These are phyloP conservation scores for Oryza brachyantha DNA, from an alignment of 176 grass and related monocot genomes.

Conservation along the genomic window DNA sequence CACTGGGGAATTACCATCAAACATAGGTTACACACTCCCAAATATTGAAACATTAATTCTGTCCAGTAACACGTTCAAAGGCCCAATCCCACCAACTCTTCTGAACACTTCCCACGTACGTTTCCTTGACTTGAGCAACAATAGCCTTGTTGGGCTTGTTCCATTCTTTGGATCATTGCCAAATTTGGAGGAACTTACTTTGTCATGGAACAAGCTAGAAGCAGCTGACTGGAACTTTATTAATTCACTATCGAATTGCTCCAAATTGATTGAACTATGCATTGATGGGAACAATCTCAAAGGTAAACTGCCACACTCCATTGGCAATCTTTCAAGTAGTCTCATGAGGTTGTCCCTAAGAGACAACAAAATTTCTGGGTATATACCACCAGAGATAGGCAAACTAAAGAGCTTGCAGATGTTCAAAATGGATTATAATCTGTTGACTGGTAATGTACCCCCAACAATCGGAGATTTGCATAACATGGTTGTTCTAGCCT, in stretches of 20 bases:
- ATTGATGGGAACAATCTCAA: slow-evolving; percentile 22
- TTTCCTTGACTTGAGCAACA: background rate
- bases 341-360: slow-evolving; percentile 14
- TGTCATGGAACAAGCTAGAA: slow-evolving; percentile 25
- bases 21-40: background rate
- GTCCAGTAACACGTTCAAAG: background rate
- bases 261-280: slow-evolving; percentile 3
- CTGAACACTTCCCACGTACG: background rate
- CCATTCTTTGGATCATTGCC: background rate
- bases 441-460: slow-evolving; percentile 34
- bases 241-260: slow-evolving; percentile 14
- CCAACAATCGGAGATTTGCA: slow-evolving; percentile 21
- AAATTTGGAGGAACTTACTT: background rate
- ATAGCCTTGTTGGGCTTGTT: background rate
- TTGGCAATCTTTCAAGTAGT: slow-evolving; percentile 27
- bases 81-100: background rate
- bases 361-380: slow-evolving; percentile 20
- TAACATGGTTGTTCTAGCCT: background rate
- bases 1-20: background rate
- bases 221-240: slow-evolving; percentile 37
- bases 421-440: slow-evolving; percentile 33
- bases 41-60: background rate
- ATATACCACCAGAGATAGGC: slow-evolving; percentile 19
- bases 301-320: slow-evolving; percentile 7
- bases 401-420: slow-evolving; percentile 13